These are phyloP conservation scores for Colletotrichum filicis DNA, from an alignment of 2,329 filamentous ascomycete species.

Conservation along the genomic window DNA sequence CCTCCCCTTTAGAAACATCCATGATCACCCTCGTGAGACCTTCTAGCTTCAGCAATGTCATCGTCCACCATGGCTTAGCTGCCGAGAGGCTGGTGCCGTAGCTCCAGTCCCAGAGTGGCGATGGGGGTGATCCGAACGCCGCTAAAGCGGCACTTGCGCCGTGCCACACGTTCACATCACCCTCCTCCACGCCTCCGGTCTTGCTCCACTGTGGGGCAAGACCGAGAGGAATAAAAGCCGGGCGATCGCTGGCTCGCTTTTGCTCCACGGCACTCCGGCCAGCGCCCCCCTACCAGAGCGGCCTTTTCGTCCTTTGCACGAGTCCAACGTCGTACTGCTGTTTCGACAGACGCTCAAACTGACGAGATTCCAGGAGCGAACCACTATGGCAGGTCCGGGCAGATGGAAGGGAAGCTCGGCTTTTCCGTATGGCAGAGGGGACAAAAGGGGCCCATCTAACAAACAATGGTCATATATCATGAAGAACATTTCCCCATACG, in stretches of 20 bases:
- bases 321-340: background rate
- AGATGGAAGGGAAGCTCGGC: background rate
- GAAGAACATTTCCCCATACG: background rate
- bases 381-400: background rate
- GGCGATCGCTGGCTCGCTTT: conserved; percentile 10
- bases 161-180: background rate
- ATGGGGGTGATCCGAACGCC: conserved; percentile 12
- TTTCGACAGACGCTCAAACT: background rate
- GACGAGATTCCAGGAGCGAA: background rate
- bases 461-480: conserved; percentile 1
- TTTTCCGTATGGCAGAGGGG: background rate
- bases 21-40: background rate
- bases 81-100: background rate
- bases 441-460: background rate
- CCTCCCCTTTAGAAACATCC: background rate
- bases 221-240: conserved; percentile 17
- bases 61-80: background rate
- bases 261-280: background rate
- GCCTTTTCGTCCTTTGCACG: background rate
- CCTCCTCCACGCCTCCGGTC: no score
- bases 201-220: conserved; percentile 14
- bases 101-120: background rate
- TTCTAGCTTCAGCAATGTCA: background rate
- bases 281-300: background rate
- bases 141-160: background rate